These are phyloP conservation scores for Apiospora hydei DNA, from an alignment of 2,329 filamentous ascomycete species.

Conservation along the genomic window DNA sequence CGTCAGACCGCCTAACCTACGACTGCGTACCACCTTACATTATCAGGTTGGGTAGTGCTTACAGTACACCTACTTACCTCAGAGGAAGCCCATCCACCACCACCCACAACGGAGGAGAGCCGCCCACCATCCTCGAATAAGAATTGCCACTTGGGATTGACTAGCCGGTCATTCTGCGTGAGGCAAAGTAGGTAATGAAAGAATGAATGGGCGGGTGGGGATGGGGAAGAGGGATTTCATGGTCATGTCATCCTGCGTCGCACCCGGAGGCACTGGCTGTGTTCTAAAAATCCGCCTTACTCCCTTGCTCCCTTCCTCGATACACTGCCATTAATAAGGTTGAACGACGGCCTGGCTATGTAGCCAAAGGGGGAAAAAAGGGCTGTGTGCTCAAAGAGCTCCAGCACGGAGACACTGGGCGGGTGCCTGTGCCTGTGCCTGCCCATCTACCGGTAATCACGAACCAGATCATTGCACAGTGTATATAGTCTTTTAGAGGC, in stretches of 20 bases:
- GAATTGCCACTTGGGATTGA: not conserved
- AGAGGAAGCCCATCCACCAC: not conserved
- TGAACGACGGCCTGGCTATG: not conserved
- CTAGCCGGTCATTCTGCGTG: not conserved
- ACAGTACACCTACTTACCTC: not conserved
- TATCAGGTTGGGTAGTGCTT: not conserved
- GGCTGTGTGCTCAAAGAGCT: constrained; percentile 5
- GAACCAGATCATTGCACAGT: not conserved
- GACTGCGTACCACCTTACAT: not conserved
- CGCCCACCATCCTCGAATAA: constrained; percentile 13
- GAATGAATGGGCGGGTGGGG: not conserved
- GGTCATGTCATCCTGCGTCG: constrained; percentile 7
- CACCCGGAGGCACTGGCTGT: not conserved
- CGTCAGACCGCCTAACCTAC: not conserved
- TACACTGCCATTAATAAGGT: constrained; percentile 13
- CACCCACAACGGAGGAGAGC: not conserved
- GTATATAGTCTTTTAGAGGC: not conserved
- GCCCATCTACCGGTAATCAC: not conserved
- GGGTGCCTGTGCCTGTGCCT: not conserved
- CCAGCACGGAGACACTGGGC: not conserved
- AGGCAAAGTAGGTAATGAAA: not conserved
- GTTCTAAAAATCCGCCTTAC: constrained; percentile 8
- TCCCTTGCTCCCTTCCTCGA: not conserved
- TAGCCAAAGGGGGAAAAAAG: not conserved
- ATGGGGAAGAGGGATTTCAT: not conserved